Evolutionary conservation across 441 rosid species (phyloP), one percentile per base, ranked within the genome.

Genomic region (Pelargonium australe): DNA sequence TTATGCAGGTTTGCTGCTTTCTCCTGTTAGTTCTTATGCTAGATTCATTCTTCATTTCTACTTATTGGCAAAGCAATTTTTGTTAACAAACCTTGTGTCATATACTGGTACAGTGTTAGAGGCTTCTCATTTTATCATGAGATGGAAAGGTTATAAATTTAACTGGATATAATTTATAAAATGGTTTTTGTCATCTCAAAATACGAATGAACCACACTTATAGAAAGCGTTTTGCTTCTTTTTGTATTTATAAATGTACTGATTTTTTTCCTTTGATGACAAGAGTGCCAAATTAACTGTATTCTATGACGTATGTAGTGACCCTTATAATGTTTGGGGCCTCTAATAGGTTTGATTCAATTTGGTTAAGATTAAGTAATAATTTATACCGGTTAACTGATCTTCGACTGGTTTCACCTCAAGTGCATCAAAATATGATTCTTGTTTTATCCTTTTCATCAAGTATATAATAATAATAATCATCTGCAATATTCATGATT

Each of bases 1-100:
- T 93, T 63, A 88, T 93, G 97, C 97, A 89, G 96, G 97, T 91
- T 70, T 69, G 53, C 45, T 40, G 65, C 70, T 75, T 63, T 73
- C 68, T 71, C 69, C 25, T 14, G 65, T 20, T n/a, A 28, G 12
- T 58, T 63, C 5, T 63, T 14, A 62, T 70, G 9, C 62, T 4
- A 16, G 11, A 44, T 65, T 7, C 53, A 62, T 53, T 64, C 58
- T 45, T 67, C 14, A 6, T 8, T 55, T 7, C 31, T 37, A 68
- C 41, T 20, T 73, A 4, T 44, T 51, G 63, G 47, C 44, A n/a
- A 44, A 10, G 11, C 40, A 51, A 49, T 37, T 37, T 70, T 19
- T 70, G 31, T 20, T 17, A 34, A 34, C 16, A 14, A 49, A 49
- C 62, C 63, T 58, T 20, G 19, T 51, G 31, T 37, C 9, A 45